Evolutionary conservation across 768 basidiomycete species (phyloP).

Genomic region (Lactarius tabidus): DNA sequence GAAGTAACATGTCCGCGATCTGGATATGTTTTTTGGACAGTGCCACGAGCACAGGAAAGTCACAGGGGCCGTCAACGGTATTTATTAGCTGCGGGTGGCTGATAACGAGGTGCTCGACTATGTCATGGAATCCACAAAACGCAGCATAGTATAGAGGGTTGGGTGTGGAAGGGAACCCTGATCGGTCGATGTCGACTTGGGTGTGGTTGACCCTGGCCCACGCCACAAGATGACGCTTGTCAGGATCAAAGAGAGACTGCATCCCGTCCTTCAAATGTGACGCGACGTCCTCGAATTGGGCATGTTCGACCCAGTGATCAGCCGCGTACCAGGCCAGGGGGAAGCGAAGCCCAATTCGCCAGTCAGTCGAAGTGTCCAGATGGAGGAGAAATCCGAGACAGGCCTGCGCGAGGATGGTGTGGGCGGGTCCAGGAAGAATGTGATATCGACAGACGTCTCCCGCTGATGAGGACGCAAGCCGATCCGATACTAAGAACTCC

Average conservation of each 20-base stretch:
- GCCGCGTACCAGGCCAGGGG: neutral
- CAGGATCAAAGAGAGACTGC: neutral
- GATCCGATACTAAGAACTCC: conserved; percentile 2
- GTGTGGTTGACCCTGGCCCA: no score
- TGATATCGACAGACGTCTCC: neutral
- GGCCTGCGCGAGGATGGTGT: neutral
- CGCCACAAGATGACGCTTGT: neutral
- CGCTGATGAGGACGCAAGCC: neutral
- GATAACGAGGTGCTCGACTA: neutral
- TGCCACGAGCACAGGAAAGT: neutral
- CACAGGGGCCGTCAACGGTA: no score
- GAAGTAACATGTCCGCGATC: neutral
- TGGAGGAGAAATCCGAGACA: neutral
- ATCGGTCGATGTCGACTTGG: no score
- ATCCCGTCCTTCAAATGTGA: neutral
- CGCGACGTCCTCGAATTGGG: neutral
- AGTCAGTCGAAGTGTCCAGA: neutral
- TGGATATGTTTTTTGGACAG: no score
- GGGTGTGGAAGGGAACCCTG: no score
- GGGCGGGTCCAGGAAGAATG: neutral
- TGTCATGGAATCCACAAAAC: neutral
- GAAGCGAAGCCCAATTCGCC: neutral
- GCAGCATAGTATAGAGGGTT: neutral
- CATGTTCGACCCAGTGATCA: neutral
- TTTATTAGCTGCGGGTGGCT: neutral